These are phyloP conservation scores for Sequoia sempervirens DNA, from an alignment of 75 land plant species.

Conservation along the genomic window DNA sequence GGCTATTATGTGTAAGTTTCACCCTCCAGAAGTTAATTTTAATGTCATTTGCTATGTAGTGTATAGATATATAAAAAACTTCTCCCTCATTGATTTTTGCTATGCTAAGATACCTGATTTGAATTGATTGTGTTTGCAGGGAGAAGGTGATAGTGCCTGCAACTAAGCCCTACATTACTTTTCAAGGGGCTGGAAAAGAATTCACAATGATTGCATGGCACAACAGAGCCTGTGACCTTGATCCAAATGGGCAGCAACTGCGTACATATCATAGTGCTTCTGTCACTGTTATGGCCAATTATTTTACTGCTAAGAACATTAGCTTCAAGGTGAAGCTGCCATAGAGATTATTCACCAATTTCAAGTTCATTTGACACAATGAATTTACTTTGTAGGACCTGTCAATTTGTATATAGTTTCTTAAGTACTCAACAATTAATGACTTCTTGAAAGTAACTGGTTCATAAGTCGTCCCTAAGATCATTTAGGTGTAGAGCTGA, in stretches of 20 bases:
- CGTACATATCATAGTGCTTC: constrained; percentile 80
- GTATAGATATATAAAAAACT: not conserved
- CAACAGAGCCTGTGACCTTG: constrained; percentile 66
- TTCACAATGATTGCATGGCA: constrained; percentile 69
- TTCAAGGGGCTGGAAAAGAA: constrained; percentile 73
- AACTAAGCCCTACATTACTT: constrained; percentile 79
- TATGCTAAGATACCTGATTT: not conserved
- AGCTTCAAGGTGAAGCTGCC: constrained; percentile 70
- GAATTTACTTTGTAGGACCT: not conserved
- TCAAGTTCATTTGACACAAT: too few relatives aligned
- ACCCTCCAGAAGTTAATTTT: not conserved
- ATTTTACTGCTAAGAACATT: constrained; percentile 80
- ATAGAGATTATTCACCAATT: not conserved
- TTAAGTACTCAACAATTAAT: too few relatives aligned
- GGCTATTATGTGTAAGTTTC: constrained; percentile 58
- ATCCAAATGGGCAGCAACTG: constrained; percentile 71
- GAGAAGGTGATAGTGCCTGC: constrained; percentile 94
- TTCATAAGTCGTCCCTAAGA: not conserved
- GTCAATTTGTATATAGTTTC: not conserved
- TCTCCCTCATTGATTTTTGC: not conserved
- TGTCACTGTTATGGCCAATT: constrained; percentile 55
- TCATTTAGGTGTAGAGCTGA: not conserved
- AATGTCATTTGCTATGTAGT: not conserved
- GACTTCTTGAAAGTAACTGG: not conserved
- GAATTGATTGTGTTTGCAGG: constrained; percentile 28